Base-by-base conservation (phyloP, 2,329 filamentous ascomycete species). In the Fusarium sp. region DNA sequence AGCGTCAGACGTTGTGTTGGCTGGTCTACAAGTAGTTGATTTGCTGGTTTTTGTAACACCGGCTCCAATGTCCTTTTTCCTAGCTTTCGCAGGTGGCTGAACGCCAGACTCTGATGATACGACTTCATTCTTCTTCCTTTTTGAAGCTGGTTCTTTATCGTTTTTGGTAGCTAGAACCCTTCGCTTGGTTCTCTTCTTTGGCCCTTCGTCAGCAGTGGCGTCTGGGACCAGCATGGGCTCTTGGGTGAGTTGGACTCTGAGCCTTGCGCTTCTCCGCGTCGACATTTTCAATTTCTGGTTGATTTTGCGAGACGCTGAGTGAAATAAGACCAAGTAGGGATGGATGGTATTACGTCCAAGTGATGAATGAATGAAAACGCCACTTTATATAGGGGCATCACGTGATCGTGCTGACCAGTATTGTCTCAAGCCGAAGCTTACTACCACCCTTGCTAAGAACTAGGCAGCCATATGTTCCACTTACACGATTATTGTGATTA, bases 251-350 rank as follows among this genome's bases (percentile, higher is more conserved):
- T 49, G 52, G 17, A 15, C 39, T 11, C 30, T 37, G 5, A 71
- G 33, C 15, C 68, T 64, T 20, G 65, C 46, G 26, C 68, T 71
- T 48, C 62, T 69, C 9, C 65, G 41, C 1, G 26, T 28, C 6
- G 62, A 9, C 67, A 70, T 67, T 11, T 24, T 58, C 17, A n/a
- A 15, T n/a, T 3, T 35, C 13, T 32, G 9, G 9, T 28, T 28
- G 4, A 28, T 28, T 28, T 3, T 11, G 3, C 26, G 10, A 11
- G 5, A 3, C 4, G 9, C 9, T 28, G 28, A 13, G 28, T 13
- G 5, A 11, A 4, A 30, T 6, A 30, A 30, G 10, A 13, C 28
- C 11, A 11, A 11, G 10, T 2, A 30, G 28, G 9, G 5, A 30
- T 13, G 9, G 5, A 30, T 13, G 28, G 26, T 9, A 13, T 6